A percentile compares a stretch with the other conserved stretches of the same genome.
Conservation (phyloP, 208 protist species). For the Giardia duodenalis region DNA sequence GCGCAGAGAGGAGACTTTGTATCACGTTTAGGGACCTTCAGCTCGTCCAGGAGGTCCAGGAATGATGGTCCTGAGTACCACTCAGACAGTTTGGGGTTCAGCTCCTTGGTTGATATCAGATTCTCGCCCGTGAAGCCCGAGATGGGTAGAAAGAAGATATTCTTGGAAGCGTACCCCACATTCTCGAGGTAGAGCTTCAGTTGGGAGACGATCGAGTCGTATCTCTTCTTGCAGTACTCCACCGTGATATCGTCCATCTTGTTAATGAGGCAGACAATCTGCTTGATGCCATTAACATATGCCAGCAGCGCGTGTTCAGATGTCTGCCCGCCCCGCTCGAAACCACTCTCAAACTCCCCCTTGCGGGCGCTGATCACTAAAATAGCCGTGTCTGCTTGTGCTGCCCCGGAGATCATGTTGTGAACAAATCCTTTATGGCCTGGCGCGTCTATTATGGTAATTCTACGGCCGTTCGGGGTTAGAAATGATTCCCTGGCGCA, state of each 20-base stretch:
- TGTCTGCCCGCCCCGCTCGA: slow-evolving; percentile 35
- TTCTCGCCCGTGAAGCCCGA: slow-evolving; percentile 42
- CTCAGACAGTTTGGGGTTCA: background rate
- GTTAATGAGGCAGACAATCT: slow-evolving; percentile 38
- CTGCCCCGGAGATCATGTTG: slow-evolving; percentile 32
- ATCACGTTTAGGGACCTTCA: slow-evolving; percentile 35
- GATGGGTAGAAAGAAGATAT: slow-evolving; percentile 37
- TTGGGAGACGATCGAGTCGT: slow-evolving; percentile 34
- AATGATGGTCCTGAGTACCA: slow-evolving; percentile 36
- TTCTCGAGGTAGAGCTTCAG: slow-evolving; percentile 27
- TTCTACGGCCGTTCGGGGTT: background rate
- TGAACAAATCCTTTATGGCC: slow-evolving; percentile 34
- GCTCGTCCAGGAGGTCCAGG: slow-evolving; percentile 25
- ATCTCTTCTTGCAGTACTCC: slow-evolving; percentile 26
- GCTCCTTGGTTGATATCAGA: background rate
- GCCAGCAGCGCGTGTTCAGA: slow-evolving; percentile 25
- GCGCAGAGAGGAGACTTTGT: slow-evolving; percentile 20
- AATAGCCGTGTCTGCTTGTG: slow-evolving; percentile 39
- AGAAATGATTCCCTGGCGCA: slow-evolving; percentile 29
- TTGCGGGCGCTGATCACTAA: slow-evolving; percentile 39
- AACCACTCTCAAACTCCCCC: slow-evolving; percentile 41
- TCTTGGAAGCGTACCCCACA: slow-evolving; percentile 29
- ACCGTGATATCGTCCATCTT: slow-evolving; percentile 44
- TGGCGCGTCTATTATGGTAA: slow-evolving; percentile 32
- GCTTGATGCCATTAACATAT: slow-evolving; percentile 32